Evolutionary conservation across 1,284 basidiomycete species (phyloP).

Genomic region (Microbotryum intermedium): DNA sequence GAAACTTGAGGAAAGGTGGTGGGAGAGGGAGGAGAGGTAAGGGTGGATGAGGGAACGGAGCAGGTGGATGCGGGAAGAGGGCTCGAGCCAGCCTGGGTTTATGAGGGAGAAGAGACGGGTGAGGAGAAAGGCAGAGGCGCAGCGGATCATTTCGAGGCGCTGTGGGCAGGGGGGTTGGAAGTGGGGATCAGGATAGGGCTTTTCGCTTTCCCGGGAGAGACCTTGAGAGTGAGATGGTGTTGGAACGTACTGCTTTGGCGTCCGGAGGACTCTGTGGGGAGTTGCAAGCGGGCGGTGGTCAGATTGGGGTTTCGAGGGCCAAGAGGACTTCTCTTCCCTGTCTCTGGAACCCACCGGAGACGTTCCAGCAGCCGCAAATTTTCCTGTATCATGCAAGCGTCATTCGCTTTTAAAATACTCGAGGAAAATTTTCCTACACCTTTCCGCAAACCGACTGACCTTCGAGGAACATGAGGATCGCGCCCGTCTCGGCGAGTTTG

Average conservation of each 20-base stretch:
- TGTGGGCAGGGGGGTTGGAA: too few relatives aligned
- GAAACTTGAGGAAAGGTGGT: background rate
- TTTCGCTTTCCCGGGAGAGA: too few relatives aligned
- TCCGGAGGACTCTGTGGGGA: background rate
- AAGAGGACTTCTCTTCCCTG: too few relatives aligned
- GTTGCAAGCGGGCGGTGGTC: background rate
- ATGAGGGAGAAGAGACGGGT: background rate
- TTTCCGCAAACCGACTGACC: too few relatives aligned
- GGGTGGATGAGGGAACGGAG: background rate
- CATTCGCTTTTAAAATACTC: too few relatives aligned
- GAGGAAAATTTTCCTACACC: too few relatives aligned
- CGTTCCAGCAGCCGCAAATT: background rate
- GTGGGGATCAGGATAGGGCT: too few relatives aligned
- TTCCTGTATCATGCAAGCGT: too few relatives aligned
- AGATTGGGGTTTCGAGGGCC: background rate
- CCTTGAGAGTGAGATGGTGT: too few relatives aligned
- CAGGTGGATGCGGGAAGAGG: background rate
- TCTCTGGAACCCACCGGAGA: background rate
- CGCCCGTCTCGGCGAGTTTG: background rate
- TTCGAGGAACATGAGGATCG: conserved; percentile 6
- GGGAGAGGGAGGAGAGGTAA: background rate
- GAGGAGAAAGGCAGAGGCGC: background rate
- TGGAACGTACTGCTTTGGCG: background rate
- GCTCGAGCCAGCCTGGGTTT: background rate
- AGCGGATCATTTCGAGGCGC: conserved; percentile 2